Conservation (phyloP, 208 protist species). For the Leishmania gerbilli region DNA sequence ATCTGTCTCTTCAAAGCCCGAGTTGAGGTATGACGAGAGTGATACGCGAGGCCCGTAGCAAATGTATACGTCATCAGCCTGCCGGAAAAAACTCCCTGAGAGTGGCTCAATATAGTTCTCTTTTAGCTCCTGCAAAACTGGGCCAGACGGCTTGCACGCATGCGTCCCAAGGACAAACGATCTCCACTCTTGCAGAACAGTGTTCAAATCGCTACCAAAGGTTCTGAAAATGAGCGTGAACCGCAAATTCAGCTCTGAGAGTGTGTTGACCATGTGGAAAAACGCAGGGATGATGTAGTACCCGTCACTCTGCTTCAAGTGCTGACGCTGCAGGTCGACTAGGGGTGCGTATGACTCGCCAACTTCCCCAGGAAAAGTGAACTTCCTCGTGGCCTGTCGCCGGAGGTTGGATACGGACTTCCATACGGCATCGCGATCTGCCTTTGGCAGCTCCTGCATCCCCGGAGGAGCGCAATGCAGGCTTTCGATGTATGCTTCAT, state of each 20-base stretch:
- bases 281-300: slow-evolving; percentile 86
- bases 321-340: slow-evolving; percentile 69
- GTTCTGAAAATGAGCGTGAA: slow-evolving; percentile 91
- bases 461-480: slow-evolving; percentile 55
- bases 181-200: slow-evolving; percentile 80
- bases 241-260: slow-evolving; percentile 76
- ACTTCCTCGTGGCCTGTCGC: slow-evolving; percentile 50
- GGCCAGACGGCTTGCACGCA: slow-evolving; percentile 57
- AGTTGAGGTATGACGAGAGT: slow-evolving; percentile 32
- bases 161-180: slow-evolving; percentile 76
- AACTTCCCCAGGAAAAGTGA: slow-evolving; percentile 62
- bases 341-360: slow-evolving; percentile 63
- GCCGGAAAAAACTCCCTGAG: slow-evolving; percentile 73
- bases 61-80: slow-evolving; percentile 63
- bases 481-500: slow-evolving; percentile 71
- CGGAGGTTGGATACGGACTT: slow-evolving; percentile 54
- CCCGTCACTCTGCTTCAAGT: slow-evolving; percentile 34
- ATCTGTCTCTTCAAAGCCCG: slow-evolving; percentile 31
- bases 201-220: slow-evolving; percentile 80
- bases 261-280: slow-evolving; percentile 80
- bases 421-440: slow-evolving; percentile 63
- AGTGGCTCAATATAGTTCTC: slow-evolving; percentile 45
- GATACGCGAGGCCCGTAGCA: slow-evolving; percentile 67
- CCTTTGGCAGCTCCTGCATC: slow-evolving; percentile 67
- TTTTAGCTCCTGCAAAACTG: slow-evolving; percentile 46